Evolutionary conservation across 2,329 filamentous ascomycete species (phyloP), one percentile per base, ranked within the genome.

Genomic region (Penicillium sp.): DNA sequence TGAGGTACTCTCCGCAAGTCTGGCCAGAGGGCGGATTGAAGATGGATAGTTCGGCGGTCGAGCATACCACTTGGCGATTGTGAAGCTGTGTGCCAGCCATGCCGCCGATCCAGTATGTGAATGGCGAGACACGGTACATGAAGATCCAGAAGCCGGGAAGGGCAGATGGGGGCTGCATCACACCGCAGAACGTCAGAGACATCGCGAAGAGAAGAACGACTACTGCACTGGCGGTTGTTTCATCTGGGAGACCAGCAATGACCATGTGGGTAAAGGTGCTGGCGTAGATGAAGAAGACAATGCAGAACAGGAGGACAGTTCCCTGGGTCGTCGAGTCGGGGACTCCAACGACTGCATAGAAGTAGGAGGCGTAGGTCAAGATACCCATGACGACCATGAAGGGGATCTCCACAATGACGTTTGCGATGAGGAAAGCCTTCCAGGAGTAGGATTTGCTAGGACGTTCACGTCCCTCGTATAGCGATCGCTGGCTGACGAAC

Each of bases 391-490:
- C 72, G 0, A 86, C 83, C 73, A 94, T 91, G 88, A 90, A 96
- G 0, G 91, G 90, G 2, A 96, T 76, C 72, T 96, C 92, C 53
- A 92, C 90, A 29, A 92, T 76, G 64, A 96, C 89, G 73, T 92
- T 90, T 55, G 87, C 86, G 27, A 93, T 78, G 81, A 95, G 89
- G 71, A 95, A 95, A 6, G 90, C 85, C 72, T 89, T 87, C 91
- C 91, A 95, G 52, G 85, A 86, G 76, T 95, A 96, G 0, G 89
- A 85, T 77, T 92, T 92, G 56, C 87, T 90, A 0, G 90, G 91
- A 2, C 90, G 86, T 76, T 95, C 91, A 53, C 90, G 90, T 40
- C 89, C 89, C 73, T 95, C 91, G 74, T 94, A 95, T 0, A 95
- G 79, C 9, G 87, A 84, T 50, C 91, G 85, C 69, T 94, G 90